Evolutionary conservation across 2,329 filamentous ascomycete genomes (phyloP), one percentile per base, ranked within the genome.

Genomic region (Fusarium sp.): DNA sequence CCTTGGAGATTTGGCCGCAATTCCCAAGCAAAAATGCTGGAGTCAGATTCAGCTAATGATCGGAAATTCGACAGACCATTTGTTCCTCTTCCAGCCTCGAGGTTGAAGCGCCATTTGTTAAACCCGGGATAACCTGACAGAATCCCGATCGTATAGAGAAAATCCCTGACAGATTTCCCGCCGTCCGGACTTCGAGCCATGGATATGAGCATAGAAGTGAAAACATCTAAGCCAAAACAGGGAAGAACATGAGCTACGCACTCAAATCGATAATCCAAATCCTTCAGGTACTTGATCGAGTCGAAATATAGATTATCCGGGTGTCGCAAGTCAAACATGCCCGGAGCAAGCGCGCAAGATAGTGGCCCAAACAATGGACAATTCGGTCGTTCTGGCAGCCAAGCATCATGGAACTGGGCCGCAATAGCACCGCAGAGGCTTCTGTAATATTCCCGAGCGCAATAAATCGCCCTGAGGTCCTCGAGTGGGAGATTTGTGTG

Each of bases 381-480:
- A 10, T 10, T 36, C 8, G 54, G 36, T 33, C 54, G 44, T 48
- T 38, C 31, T 17, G 53, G 53, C n/a, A 46, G 18, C 28, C 36
- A 22, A 15, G 24, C 14, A 24, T 56, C 43, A 15, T n/a, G n/a
- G 9, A 17, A 46, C 15, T 56, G 42, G 5, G 53, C 53, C 14
- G 48, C 39, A 14, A 56, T 40, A 10, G 53, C 43, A 15, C 24
- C 44, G 14, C 36, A 55, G 7, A 46, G 42, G 22, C 33, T 36
- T 17, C n/a, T 46, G 3, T 33, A 10, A 20, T 56, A 56, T 43
- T 48, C 33, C 11, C 31, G 14, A 18, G 26, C 52, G 9, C 33
- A 39, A 24, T 24, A 45, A 15, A 55, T 11, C 10, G 18, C 51
- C 15, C 28, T 20, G 9, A 44, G 7, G 3, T 40, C 38, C 11